Conservation (phyloP, 257 asterid species). For the Solanum stenotomum region DNA sequence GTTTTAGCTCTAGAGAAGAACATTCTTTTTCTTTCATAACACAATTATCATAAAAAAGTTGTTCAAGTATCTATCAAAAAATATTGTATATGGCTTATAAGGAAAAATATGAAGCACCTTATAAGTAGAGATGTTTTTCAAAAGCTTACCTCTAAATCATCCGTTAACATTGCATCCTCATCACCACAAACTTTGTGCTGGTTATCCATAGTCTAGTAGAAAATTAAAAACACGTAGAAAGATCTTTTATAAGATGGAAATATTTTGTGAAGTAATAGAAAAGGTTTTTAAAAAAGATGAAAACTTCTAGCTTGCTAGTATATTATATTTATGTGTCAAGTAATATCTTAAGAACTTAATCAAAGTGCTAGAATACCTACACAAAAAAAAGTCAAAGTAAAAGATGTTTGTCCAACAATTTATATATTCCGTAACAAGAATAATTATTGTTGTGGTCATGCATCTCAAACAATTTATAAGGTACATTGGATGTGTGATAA, state of each 20-base stretch:
- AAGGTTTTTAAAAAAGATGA: no score
- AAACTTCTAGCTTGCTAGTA: no score
- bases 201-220: neutral
- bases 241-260: no score
- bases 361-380: neutral
- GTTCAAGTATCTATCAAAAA: neutral
- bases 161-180: neutral
- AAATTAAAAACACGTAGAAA: no score
- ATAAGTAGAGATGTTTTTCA: no score
- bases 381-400: no score
- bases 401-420: neutral
- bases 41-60: neutral
- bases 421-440: neutral
- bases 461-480: no score
- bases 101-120: neutral
- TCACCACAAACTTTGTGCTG: no score
- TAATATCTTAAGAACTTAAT: neutral
- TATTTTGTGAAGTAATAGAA: neutral
- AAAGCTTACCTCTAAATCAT: neutral
- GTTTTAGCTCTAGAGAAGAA: no score
- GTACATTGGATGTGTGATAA: neutral
- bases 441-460: neutral
- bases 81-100: neutral
- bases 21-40: neutral
- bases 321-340: neutral